Base-by-base conservation (phyloP, 805 yeast species). In the Spathaspora girioi region DNA sequence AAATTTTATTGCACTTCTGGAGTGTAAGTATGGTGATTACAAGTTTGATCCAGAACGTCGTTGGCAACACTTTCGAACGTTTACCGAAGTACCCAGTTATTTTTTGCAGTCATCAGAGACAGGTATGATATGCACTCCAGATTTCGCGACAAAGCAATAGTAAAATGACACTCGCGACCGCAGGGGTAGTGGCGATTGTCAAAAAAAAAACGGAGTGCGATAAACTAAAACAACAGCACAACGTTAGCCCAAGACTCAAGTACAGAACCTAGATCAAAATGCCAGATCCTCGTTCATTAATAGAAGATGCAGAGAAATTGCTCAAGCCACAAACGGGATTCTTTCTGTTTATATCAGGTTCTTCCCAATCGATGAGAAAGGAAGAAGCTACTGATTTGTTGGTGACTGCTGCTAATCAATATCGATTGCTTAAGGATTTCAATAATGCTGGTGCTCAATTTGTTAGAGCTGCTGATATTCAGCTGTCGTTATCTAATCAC, bases 381-480 rank as follows among this genome's bases (percentile, higher is more conserved):
- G 99, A 94, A 65, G 99, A 94, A 56, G 98, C 99, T 3, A 86
- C 92, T 2, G 99, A 94, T 57, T 70, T 89, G 27, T 93, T 85
- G 64, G 77, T 86, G 19, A 96, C 92, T 68, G 99, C 99, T 1
- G 99, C 96, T n/a, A 94, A 93, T 63, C 78, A 82, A 27, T 94
- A 84, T 73, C 81, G 92, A 55, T 70, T 94, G 52, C 84, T 82
- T 58, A 89, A 88, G 62, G 87, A 90, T 63, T 79, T 80, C 57
- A 70, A 75, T 18, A 72, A 77, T 49, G 97, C 98, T 0, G 98
- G 98, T 10, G 73, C 79, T 55, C 84, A 90, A 17, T 93, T 92
- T 64, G 85, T 87, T 54, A 84, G 82, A 61, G 98, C 99, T 1
- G 96, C 97, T 0, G 82, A 79, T 14, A 81, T 84, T 52, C 97